Conservation (phyloP, 495 filamentous ascomycete species). For the Penicillium odoratum region DNA sequence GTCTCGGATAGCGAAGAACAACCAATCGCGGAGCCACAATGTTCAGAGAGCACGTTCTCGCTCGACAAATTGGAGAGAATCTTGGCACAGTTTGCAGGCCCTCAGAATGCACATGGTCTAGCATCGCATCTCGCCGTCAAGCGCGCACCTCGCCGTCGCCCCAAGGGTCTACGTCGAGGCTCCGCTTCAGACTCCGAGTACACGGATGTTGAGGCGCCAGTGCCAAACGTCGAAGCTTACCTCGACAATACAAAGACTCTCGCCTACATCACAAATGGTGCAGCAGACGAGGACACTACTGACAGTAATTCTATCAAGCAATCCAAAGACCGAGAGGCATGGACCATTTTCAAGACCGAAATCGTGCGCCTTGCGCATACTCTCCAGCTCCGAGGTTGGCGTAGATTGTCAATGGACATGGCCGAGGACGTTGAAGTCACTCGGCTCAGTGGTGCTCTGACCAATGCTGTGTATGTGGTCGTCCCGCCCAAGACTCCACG, state of each 20-base stretch:
- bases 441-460: slow-evolving; percentile 89
- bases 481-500: slow-evolving; percentile 63
- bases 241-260: slow-evolving; percentile 89
- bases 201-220: slow-evolving; percentile 65
- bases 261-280: slow-evolving; percentile 64
- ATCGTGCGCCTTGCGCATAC: slow-evolving; percentile 89
- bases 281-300: slow-evolving; percentile 45
- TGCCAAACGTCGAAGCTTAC: slow-evolving; percentile 74
- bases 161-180: slow-evolving; percentile 40
- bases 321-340: slow-evolving; percentile 69
- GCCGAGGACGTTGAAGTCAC: slow-evolving; percentile 73
- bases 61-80: slow-evolving; percentile 71
- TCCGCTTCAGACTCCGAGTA: slow-evolving; percentile 79
- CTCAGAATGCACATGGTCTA: slow-evolving; percentile 27
- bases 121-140: slow-evolving; percentile 39
- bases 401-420: slow-evolving; percentile 71
- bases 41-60: slow-evolving; percentile 61
- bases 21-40: slow-evolving; percentile 28
- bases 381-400: slow-evolving; percentile 85
- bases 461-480: slow-evolving; percentile 95
- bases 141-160: slow-evolving; percentile 30
- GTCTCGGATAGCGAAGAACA: slow-evolving; percentile 27
- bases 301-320: slow-evolving; percentile 33
- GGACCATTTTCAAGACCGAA: slow-evolving; percentile 83
- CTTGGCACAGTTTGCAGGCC: slow-evolving; percentile 53